These are phyloP conservation scores for Blastobotrys aristatus DNA, from an alignment of 1,139 yeast genomes.

Conservation along the genomic window DNA sequence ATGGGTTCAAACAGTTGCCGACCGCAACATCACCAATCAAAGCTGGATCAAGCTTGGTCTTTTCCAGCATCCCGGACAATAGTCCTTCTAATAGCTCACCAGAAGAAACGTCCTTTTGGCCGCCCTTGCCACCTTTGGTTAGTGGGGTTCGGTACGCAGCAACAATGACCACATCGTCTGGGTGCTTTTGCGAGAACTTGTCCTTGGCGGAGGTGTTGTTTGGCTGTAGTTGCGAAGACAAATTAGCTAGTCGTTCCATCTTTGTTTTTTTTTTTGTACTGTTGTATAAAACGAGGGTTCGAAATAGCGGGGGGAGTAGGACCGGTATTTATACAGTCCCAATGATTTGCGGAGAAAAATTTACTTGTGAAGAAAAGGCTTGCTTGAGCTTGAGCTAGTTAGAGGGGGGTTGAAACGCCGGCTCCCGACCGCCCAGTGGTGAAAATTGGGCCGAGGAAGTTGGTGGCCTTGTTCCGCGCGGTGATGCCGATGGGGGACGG, in stretches of 20 bases:
- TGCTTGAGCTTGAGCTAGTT: too few relatives aligned
- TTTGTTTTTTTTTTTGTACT: conserved; percentile 3
- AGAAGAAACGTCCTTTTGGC: conserved; percentile 67
- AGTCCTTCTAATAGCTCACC: conserved; percentile 68
- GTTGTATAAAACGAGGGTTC: background rate
- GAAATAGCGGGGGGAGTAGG: background rate
- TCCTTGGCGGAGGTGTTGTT: conserved; percentile 28
- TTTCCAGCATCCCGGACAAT: conserved; percentile 55
- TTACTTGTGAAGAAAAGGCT: too few relatives aligned
- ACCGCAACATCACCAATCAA: conserved; percentile 76
- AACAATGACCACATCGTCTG: conserved; percentile 83
- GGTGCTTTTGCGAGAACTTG: conserved; percentile 52
- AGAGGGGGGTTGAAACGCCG: too few relatives aligned
- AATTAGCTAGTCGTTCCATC: conserved; percentile 17
- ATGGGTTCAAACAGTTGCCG: conserved; percentile 85
- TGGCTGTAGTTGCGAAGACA: conserved; percentile 14
- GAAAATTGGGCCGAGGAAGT: too few relatives aligned
- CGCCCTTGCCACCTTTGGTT: conserved; percentile 80
- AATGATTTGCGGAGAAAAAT: background rate
- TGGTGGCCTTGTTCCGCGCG: too few relatives aligned
- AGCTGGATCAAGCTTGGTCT: conserved; percentile 55
- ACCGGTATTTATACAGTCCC: background rate
- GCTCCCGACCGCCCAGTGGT: too few relatives aligned
- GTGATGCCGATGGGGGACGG: too few relatives aligned
- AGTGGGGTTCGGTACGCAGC: conserved; percentile 88